Conservation (phyloP, 2,329 filamentous ascomycete genomes). For the Aspergillus unguis region DNA sequence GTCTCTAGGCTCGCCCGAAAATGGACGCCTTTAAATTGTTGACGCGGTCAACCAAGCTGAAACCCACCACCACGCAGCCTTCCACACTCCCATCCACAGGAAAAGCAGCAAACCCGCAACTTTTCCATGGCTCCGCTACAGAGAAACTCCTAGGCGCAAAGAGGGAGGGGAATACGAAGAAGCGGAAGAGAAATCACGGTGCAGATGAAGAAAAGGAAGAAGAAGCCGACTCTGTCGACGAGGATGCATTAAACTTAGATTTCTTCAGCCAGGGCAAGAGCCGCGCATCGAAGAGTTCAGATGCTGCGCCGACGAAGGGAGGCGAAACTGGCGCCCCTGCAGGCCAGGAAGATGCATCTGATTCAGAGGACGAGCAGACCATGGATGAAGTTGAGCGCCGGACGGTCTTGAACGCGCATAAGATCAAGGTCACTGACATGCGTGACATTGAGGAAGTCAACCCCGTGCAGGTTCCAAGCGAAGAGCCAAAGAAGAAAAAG, state of each 20-base stretch:
- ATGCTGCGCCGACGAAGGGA: conserved; percentile 18
- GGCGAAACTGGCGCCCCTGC: conserved; percentile 10
- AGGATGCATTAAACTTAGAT: conserved; percentile 30
- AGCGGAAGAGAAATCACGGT: conserved; percentile 36
- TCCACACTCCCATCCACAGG: conserved; percentile 39
- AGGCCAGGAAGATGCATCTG: conserved; percentile 24
- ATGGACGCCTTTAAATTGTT: conserved; percentile 49
- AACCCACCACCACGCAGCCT: conserved; percentile 27
- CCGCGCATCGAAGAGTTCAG: conserved; percentile 15
- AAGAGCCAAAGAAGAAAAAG: conserved; percentile 51
- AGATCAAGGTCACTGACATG: conserved; percentile 80
- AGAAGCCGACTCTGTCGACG: conserved; percentile 20
- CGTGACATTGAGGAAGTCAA: conserved; percentile 46
- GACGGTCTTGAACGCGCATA: conserved; percentile 71
- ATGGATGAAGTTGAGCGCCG: conserved; percentile 70
- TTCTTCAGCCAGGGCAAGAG: conserved; percentile 36
- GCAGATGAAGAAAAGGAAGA: conserved; percentile 16
- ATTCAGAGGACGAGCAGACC: conserved; percentile 22
- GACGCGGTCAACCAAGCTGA: conserved; percentile 45
- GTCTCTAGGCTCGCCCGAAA: conserved; percentile 9
- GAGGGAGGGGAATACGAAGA: conserved; percentile 26
- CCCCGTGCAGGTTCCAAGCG: conserved; percentile 20
- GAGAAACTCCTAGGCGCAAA: conserved; percentile 26
- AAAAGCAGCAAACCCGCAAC: conserved; percentile 37
- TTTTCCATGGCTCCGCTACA: conserved; percentile 32